Conservation (phyloP, 257 asterid genomes). For the Solanum bukasovii region DNA sequence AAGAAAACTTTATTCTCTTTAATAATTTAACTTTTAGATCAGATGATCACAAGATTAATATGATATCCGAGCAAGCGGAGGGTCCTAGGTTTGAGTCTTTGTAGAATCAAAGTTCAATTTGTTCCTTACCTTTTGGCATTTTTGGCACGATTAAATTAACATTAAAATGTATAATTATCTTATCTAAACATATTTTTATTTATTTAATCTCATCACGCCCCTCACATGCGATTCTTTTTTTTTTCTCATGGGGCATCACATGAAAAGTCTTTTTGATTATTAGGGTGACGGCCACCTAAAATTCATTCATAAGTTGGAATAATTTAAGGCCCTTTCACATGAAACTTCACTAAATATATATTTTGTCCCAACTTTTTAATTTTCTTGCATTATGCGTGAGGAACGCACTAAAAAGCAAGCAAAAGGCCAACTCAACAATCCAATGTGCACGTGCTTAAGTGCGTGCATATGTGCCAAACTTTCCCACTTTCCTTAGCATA, state of each 20-base stretch:
- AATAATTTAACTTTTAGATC: not conserved
- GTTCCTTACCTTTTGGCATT: not conserved
- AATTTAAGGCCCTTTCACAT: not conserved
- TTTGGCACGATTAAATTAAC: no score
- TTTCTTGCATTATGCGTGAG: conserved; percentile 7
- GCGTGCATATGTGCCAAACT: conserved; percentile 32
- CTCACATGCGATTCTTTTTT: not conserved
- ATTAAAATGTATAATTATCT: no score
- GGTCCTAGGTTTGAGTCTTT: not conserved
- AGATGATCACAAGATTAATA: not conserved
- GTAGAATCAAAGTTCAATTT: not conserved
- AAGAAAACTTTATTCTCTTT: not conserved
- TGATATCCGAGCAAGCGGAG: not conserved
- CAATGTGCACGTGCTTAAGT: conserved; percentile 19
- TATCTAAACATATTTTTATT: not conserved
- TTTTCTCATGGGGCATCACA: not conserved
- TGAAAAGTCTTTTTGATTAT: not conserved
- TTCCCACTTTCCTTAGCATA: conserved; percentile 27
- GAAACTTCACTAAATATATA: not conserved
- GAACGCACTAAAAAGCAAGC: conserved; percentile 25
- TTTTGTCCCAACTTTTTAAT: not conserved
- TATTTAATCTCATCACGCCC: not conserved
- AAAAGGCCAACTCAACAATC: conserved; percentile 17
- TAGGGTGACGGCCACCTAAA: not conserved
- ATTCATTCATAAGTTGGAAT: not conserved